These are phyloP conservation scores for Zoysia matrella DNA, from an alignment of 202 grass and related monocot species.

Conservation along the genomic window DNA sequence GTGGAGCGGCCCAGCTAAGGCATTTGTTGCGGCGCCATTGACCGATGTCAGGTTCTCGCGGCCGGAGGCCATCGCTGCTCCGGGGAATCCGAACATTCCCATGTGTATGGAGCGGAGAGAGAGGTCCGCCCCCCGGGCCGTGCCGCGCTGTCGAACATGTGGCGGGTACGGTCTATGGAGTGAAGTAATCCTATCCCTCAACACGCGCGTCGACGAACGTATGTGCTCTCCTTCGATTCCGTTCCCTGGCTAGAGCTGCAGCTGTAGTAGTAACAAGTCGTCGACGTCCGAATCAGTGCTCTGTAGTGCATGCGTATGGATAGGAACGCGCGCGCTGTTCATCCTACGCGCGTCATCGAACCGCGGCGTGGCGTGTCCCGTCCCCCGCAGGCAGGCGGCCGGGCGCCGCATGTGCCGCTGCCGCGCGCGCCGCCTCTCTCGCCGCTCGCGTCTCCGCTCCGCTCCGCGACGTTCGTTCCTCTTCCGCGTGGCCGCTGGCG, in stretches of 20 bases:
- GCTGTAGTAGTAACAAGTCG: no score
- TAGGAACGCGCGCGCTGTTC: background rate
- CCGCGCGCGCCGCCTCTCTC: no score
- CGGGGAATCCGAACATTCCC: conserved; percentile 35
- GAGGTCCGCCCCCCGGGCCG: conserved; percentile 23
- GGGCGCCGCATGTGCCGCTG: conserved; percentile 13
- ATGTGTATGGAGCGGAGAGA: conserved; percentile 4
- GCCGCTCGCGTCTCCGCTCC: no score
- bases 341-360: background rate
- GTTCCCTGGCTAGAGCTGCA: background rate
- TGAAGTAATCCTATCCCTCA: no score
- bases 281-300: background rate
- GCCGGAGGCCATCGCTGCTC: background rate
- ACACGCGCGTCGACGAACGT: no score
- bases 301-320: no score
- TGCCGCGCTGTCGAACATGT: conserved; percentile 26
- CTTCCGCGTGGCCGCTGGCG: conserved; percentile 4
- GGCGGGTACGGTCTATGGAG: background rate
- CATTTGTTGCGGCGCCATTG: conserved; percentile 16
- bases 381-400: background rate
- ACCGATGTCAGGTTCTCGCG: conserved; percentile 20
- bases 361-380: background rate
- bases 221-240: background rate
- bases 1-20: background rate
- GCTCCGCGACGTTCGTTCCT: background rate